Conservation (phyloP, 768 basidiomycete genomes). For the Leccinum boreale region DNA sequence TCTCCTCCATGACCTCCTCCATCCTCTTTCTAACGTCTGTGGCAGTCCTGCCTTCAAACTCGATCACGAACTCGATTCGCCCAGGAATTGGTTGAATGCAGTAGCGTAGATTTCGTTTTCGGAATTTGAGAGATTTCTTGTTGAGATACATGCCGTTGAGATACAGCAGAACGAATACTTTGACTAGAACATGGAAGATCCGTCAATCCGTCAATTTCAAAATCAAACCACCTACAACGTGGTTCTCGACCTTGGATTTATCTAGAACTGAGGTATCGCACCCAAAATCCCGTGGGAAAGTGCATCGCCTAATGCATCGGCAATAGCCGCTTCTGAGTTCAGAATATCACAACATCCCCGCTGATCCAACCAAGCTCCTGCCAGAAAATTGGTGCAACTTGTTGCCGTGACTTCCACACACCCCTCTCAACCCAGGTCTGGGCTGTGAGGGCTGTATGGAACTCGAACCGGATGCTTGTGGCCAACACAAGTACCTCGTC, state of each 20-base stretch:
- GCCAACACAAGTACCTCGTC: no score
- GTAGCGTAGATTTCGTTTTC: constrained; percentile 72
- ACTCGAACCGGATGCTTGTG: no score
- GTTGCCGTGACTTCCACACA: no score
- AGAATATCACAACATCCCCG: no score
- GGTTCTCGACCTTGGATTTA: constrained; percentile 69
- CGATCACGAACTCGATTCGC: constrained; percentile 73
- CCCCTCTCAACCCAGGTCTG: no score
- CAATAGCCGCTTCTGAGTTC: no score
- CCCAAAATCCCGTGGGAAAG: no score
- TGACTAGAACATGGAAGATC: constrained; percentile 56
- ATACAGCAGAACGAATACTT: constrained; percentile 92
- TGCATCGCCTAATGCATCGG: no score
- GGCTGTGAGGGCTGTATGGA: no score
- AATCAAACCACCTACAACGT: constrained; percentile 62
- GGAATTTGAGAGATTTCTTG: constrained; percentile 64
- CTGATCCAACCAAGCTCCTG: no score
- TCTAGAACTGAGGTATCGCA: constrained; percentile 42
- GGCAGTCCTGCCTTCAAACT: constrained; percentile 71
- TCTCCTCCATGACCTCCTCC: constrained; percentile 79
- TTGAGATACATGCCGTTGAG: constrained; percentile 81
- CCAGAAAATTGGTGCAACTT: no score
- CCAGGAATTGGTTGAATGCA: constrained; percentile 71
- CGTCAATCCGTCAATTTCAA: neutral
- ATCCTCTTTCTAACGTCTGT: constrained; percentile 79